Percentiles rank a stretch among this genome's conserved stretches.
These are phyloP conservation scores for Gymnopilus junonius DNA, from an alignment of 768 basidiomycete species.

Conservation along the genomic window DNA sequence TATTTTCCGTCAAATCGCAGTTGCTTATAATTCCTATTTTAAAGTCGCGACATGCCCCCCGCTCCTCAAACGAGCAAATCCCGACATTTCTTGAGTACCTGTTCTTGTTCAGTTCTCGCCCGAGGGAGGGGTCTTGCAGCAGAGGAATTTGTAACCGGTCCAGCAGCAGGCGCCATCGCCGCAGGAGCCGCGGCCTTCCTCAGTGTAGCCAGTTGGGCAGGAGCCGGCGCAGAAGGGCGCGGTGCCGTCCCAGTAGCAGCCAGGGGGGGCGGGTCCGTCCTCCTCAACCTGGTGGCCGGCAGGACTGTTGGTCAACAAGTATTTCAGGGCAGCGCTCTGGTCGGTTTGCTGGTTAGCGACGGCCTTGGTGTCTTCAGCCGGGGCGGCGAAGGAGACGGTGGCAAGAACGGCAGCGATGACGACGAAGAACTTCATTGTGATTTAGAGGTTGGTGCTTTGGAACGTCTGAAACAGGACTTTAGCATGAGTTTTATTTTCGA, in stretches of 20 bases:
- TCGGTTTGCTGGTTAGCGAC: not conserved
- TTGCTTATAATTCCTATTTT: too few relatives aligned
- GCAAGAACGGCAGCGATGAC: not conserved
- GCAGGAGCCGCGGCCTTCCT: not conserved
- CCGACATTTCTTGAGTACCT: not conserved
- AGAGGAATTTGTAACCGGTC: slow-evolving; percentile 2
- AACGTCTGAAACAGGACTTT: not conserved
- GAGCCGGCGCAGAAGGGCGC: slow-evolving; percentile 2
- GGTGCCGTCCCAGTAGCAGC: slow-evolving; percentile 7
- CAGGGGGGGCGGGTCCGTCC: not conserved
- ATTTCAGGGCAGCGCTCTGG: not conserved
- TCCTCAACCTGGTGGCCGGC: slow-evolving; percentile 6
- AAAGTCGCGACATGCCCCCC: not conserved
- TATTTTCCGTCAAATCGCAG: too few relatives aligned
- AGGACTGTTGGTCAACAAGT: slow-evolving; percentile 5
- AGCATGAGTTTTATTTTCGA: not conserved
- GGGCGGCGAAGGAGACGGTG: not conserved
- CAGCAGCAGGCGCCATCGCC: slow-evolving; percentile 2
- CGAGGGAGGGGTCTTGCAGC: not conserved
- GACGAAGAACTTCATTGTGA: not conserved
- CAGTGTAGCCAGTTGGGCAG: not conserved
- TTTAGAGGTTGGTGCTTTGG: not conserved
- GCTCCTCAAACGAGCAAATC: not conserved
- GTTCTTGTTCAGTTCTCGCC: not conserved
- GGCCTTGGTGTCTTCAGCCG: slow-evolving; percentile 3